Conservation (phyloP, 2,329 filamentous ascomycete species). For the Leptographium galeiforme region DNA sequence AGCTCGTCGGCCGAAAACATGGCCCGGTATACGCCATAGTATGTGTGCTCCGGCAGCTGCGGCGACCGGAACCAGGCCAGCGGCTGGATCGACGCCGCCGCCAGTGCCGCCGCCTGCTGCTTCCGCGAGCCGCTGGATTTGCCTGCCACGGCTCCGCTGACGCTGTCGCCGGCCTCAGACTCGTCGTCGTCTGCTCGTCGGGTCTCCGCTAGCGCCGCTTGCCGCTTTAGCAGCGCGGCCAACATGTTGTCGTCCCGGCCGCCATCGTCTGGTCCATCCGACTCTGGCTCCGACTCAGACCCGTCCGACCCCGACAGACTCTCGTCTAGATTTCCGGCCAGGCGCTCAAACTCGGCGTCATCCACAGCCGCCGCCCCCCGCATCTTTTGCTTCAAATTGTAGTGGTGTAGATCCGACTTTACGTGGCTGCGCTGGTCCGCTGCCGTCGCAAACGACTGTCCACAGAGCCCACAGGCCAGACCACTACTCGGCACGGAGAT, state of each 20-base stretch:
- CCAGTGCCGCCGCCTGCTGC: conserved; percentile 38
- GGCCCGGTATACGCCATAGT: conserved; percentile 73
- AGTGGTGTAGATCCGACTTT: conserved; percentile 81
- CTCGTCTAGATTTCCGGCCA: conserved; percentile 78
- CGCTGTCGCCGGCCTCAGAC: conserved; percentile 24
- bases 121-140: conserved; percentile 20
- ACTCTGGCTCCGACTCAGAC: conserved; percentile 50
- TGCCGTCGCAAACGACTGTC: conserved; percentile 55
- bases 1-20: conserved; percentile 65
- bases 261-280: conserved; percentile 19
- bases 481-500: conserved; percentile 31
- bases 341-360: conserved; percentile 74
- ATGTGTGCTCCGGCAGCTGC: conserved; percentile 60
- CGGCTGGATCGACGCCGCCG: conserved; percentile 3
- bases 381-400: conserved; percentile 87
- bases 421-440: conserved; percentile 76
- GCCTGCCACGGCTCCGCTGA: conserved; percentile 28
- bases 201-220: conserved; percentile 58
- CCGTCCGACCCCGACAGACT: conserved; percentile 80
- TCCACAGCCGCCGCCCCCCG: conserved; percentile 58
- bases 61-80: conserved; percentile 77
- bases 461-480: conserved; percentile 72
- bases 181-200: conserved; percentile 8
- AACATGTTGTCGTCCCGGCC: conserved; percentile 40
- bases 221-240: conserved; percentile 65